phyloP scores from a whole-genome alignment of 1,284 basidiomycete genomes.

The Leucoagaricus sp. region DNA sequence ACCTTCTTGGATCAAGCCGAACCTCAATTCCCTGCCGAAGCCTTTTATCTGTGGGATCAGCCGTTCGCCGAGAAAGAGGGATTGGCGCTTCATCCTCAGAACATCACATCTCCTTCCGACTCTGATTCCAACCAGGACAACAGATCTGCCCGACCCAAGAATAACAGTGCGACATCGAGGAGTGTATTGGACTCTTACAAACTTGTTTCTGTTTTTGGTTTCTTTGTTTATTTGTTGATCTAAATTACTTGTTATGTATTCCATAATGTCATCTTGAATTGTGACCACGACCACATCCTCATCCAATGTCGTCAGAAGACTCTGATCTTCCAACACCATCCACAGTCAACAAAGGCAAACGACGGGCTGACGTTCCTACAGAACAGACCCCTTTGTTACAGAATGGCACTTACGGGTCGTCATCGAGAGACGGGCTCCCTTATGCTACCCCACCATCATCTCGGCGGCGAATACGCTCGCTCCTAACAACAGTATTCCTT shows the following conservation, averaged over 20 bases:
- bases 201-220: background rate
- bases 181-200: background rate
- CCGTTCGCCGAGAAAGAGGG: slow-evolving; percentile 36
- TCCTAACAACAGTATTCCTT: slow-evolving; percentile 51
- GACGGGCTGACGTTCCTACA: slow-evolving; percentile 40
- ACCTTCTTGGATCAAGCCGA: slow-evolving; percentile 41
- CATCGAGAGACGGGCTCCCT: slow-evolving; percentile 20
- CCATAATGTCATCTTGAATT: background rate
- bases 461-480: slow-evolving; percentile 41
- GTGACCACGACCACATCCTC: slow-evolving; percentile 1
- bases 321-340: slow-evolving; percentile 1
- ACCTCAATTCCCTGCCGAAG: slow-evolving; percentile 40
- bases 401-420: background rate
- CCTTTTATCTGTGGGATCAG: slow-evolving; percentile 57
- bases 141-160: background rate
- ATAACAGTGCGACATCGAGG: background rate
- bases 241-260: slow-evolving; percentile 1
- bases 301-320: slow-evolving; percentile 9
- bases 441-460: slow-evolving; percentile 23
- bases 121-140: background rate
- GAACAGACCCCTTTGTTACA: slow-evolving; percentile 48
- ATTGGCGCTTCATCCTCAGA: background rate
- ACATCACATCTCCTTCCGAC: background rate
- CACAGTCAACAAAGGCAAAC: slow-evolving; percentile 41
- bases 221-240: slow-evolving; percentile 12